phyloP scores from a whole-genome alignment of 208 protist genomes.

The Leishmania amazonensis region DNA sequence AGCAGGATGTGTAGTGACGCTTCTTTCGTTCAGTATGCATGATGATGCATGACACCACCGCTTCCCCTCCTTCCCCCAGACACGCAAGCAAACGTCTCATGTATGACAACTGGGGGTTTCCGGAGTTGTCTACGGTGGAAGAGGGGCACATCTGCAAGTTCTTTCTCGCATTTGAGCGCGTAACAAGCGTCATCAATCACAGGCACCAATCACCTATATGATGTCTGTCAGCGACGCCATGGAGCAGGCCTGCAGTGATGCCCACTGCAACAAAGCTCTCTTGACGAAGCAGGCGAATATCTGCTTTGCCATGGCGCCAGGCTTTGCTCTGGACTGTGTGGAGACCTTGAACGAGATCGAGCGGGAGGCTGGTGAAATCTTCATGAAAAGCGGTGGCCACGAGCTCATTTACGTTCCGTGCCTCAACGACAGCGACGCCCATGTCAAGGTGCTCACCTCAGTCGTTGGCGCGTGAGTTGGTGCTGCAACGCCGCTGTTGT shows the following conservation, averaged over 20 bases:
- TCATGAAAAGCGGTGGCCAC: conserved; percentile 32
- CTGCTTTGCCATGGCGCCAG: conserved; percentile 35
- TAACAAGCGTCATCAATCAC: too few species aligned
- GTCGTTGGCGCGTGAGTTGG: neutral
- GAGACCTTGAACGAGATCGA: conserved; percentile 43
- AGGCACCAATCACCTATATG: too few species aligned
- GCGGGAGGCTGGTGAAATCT: conserved; percentile 12
- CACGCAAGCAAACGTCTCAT: neutral
- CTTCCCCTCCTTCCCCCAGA: neutral
- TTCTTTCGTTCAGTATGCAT: neutral
- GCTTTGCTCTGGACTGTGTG: conserved; percentile 47
- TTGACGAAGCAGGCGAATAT: conserved; percentile 7
- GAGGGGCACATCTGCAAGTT: too few species aligned
- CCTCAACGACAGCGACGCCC: conserved; percentile 42
- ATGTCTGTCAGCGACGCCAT: neutral
- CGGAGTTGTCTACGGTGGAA: too few species aligned
- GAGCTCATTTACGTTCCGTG: conserved; percentile 33
- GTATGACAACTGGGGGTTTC: neutral
- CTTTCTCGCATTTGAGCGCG: too few species aligned
- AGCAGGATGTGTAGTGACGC: neutral
- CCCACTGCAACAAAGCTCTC: conserved; percentile 8
- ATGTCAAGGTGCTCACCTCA: conserved; percentile 22
- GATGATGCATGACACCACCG: neutral
- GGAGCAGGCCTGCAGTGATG: conserved; percentile 19
- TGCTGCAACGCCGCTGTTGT: neutral